These are phyloP conservation scores for Suillus occidentalis DNA, from an alignment of 768 basidiomycete genomes.

Conservation along the genomic window DNA sequence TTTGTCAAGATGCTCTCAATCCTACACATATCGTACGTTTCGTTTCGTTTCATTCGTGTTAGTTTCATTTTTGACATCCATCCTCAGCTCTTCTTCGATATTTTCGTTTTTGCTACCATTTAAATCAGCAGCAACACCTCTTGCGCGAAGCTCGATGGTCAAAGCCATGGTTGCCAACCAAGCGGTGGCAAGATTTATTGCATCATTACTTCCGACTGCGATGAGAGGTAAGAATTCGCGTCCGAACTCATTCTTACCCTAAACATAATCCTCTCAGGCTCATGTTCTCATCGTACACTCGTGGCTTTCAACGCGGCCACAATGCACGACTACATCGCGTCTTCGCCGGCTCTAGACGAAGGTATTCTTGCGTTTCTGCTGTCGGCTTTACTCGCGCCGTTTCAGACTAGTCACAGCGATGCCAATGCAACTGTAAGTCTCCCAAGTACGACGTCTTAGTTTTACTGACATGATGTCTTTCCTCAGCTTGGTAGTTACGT, in stretches of 20 bases:
- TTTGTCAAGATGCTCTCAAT: constrained; percentile 93
- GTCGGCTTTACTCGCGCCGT: constrained; percentile 60
- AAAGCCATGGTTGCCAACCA: constrained; percentile 72
- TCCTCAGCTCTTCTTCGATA: constrained; percentile 51
- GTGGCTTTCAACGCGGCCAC: constrained; percentile 81
- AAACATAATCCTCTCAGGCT: constrained; percentile 22
- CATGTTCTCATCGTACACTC: constrained; percentile 63
- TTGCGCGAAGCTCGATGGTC: constrained; percentile 74
- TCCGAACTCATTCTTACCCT: background rate
- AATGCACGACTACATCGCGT: constrained; percentile 76
- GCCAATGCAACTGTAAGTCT: constrained; percentile 46
- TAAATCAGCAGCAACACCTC: constrained; percentile 72
- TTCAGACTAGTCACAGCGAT: constrained; percentile 52
- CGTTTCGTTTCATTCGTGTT: background rate
- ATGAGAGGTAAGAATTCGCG: constrained; percentile 39
- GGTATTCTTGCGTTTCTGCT: constrained; percentile 64
- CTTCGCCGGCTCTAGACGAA: constrained; percentile 57
- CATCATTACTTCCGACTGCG: constrained; percentile 60
- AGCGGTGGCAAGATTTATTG: constrained; percentile 72
- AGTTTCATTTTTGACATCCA: constrained; percentile 6
- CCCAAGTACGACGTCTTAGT: background rate
- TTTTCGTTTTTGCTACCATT: constrained; percentile 74
- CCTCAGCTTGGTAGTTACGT: constrained; percentile 71
- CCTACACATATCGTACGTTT: constrained; percentile 66
- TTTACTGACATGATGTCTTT: background rate